A percentile compares a stretch with the other conserved stretches of the same genome.
Evolutionary conservation across 352 stramenopile genomes (phyloP).

Genomic region (Blastocystis sp.): DNA sequence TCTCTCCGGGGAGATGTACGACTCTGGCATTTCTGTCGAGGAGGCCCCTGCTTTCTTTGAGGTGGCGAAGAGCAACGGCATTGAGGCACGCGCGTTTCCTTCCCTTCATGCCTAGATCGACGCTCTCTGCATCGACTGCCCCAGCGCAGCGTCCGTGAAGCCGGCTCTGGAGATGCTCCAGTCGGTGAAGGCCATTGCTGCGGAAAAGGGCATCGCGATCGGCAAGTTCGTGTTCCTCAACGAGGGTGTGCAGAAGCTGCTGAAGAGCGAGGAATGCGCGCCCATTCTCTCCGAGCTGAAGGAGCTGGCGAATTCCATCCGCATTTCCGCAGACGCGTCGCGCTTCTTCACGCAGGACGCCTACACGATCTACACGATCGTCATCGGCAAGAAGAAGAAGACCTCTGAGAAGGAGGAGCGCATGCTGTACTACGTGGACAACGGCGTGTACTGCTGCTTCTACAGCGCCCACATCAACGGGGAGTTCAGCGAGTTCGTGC

Average conservation of each 20-base stretch:
- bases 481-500: neutral
- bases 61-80: neutral
- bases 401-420: neutral
- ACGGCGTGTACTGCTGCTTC: conserved; percentile 68
- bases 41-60: conserved; percentile 1
- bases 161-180: neutral
- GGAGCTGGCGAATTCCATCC: conserved; percentile 7
- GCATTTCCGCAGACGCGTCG: conserved; percentile 18
- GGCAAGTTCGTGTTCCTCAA: neutral
- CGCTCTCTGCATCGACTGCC: conserved; percentile 1
- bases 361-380: conserved; percentile 48
- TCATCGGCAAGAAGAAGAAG: conserved; percentile 67
- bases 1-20: neutral
- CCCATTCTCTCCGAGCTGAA: neutral
- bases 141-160: neutral
- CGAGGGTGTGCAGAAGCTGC: conserved; percentile 12
- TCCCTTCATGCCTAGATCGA: neutral
- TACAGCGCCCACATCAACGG: conserved; percentile 47
- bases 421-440: conserved; percentile 62
- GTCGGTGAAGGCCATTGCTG: neutral
- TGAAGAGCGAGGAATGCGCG: neutral
- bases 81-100: neutral
- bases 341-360: conserved; percentile 55
- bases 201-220: neutral
- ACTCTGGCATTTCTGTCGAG: neutral